A percentile compares a stretch with the other conserved stretches of the same genome.
phyloP scores from a whole-genome alignment of 2,329 filamentous ascomycete genomes.

The Fusarium newnesense region DNA sequence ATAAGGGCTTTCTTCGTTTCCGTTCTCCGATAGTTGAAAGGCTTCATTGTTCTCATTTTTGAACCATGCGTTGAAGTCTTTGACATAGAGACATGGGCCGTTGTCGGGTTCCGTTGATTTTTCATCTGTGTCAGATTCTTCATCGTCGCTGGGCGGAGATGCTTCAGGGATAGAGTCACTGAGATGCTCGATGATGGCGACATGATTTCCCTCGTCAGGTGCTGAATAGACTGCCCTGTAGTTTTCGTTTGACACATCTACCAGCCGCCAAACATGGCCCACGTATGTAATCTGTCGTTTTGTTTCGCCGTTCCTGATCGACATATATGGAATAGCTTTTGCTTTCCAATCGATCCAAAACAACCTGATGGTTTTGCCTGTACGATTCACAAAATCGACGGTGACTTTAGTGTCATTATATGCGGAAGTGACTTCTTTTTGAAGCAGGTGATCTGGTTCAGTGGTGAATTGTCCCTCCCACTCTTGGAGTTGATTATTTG shows the following conservation, averaged over 20 bases:
- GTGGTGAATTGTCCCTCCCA: conserved; percentile 32
- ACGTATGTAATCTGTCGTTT: conserved; percentile 32
- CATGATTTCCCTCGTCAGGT: conserved; percentile 18
- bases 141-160: neutral
- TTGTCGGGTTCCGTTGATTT: neutral
- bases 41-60: conserved; percentile 2
- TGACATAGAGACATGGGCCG: neutral
- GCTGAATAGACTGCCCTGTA: conserved; percentile 23
- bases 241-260: conserved; percentile 16
- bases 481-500: conserved; percentile 22
- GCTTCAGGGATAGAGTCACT: neutral
- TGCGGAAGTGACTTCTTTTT: conserved; percentile 37
- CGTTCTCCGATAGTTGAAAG: conserved; percentile 31
- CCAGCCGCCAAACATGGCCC: conserved; percentile 39
- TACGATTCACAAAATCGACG: conserved; percentile 42
- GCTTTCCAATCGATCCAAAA: conserved; percentile 42
- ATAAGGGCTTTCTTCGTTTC: conserved; percentile 29
- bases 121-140: neutral
- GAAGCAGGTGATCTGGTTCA: conserved; percentile 3
- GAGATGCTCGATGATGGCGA: conserved; percentile 23
- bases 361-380: conserved; percentile 23
- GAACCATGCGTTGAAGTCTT: conserved; percentile 23
- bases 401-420: conserved; percentile 8
- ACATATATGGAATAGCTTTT: conserved; percentile 27
- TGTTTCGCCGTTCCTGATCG: conserved; percentile 18